Evolutionary conservation across 805 yeast species (phyloP).

Genomic region (Maudiozyma serrabonitensis): DNA sequence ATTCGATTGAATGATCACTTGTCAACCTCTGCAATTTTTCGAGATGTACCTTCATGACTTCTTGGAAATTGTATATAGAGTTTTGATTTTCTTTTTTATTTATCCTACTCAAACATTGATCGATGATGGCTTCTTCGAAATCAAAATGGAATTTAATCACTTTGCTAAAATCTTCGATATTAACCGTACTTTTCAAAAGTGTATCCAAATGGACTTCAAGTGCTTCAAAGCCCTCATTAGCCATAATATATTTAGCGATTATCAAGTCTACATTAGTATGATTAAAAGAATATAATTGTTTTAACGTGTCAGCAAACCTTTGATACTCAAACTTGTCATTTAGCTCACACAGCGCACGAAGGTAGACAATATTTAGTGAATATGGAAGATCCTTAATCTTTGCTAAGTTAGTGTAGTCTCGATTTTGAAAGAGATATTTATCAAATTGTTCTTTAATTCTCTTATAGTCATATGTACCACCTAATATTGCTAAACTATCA

Average conservation of each 20-base stretch:
- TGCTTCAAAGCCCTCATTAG: conserved; percentile 21
- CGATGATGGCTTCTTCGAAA: conserved; percentile 30
- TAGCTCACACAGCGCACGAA: conserved; percentile 8
- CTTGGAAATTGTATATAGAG: not conserved
- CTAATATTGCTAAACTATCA: conserved; percentile 7
- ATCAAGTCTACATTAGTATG: conserved; percentile 38
- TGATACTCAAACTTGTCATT: conserved; percentile 24
- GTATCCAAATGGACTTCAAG: conserved; percentile 38
- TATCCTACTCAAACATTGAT: conserved; percentile 32
- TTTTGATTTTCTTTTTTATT: conserved; percentile 8
- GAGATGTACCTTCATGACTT: conserved; percentile 21
- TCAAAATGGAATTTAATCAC: conserved; percentile 56
- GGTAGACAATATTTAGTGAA: conserved; percentile 5
- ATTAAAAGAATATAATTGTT: conserved; percentile 48
- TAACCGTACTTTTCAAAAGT: not conserved
- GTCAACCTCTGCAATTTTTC: conserved; percentile 44
- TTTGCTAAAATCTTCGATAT: conserved; percentile 41
- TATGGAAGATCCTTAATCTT: not conserved
- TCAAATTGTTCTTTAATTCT: conserved; percentile 9
- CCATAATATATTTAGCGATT: conserved; percentile 40
- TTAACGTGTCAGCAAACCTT: conserved; percentile 7
- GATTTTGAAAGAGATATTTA: conserved; percentile 6
- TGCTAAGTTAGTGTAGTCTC: not conserved
- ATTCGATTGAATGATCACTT: conserved; percentile 43
- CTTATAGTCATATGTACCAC: conserved; percentile 13